Base-by-base conservation (phyloP, 345 rosid genomes). In the Camelina sativa region DNA sequence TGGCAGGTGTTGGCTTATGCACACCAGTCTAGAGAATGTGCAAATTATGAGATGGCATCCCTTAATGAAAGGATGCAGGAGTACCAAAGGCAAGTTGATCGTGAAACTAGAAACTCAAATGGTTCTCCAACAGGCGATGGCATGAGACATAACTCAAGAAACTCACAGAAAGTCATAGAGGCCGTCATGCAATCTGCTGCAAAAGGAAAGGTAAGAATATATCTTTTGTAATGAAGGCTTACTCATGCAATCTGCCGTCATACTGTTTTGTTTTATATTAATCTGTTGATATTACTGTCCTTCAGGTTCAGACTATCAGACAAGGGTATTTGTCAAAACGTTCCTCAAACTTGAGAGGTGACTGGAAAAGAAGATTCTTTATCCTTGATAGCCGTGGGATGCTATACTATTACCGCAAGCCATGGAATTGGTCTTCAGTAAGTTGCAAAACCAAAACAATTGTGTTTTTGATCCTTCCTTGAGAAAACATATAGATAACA, bases 241-340 rank as follows among this genome's bases (percentile, higher is more conserved):
- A 20, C 69, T 19, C 60, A 7, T 69, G 13, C 58, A n/a, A n/a
- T 13, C 52, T 65, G 30, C 43, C n/a, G 58, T 40, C 37, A 32
- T n/a, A 55, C 37, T 10, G 38, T 23, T 40, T 22, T 40, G 35
- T 30, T 61, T 71, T 37, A 19, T 76, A 70, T 17, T 15, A 37
- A 65, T 41, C 5, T 40, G 52, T 76, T 47, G 79, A 32, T 2
- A 20, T 30, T 30, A 62, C 44, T 23, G 58, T 58, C 50, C 35
- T 67, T 61, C 85, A 90, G 96, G 92, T 90, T 60, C 88, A 88
- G 84, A 88, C 89, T 47, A 88, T 90, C 62, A 83, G 91, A 59
- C 92, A 90, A 80, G 96, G 96, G 22, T 90, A 88, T 80, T 81
- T 90, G 13, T 86, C 96, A 30, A 90, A 90, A 80, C 88, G 96